A percentile compares a stretch with the other conserved stretches of the same genome.
These are phyloP conservation scores for Leccinum fibrillosum DNA, from an alignment of 768 basidiomycete genomes.

Conservation along the genomic window DNA sequence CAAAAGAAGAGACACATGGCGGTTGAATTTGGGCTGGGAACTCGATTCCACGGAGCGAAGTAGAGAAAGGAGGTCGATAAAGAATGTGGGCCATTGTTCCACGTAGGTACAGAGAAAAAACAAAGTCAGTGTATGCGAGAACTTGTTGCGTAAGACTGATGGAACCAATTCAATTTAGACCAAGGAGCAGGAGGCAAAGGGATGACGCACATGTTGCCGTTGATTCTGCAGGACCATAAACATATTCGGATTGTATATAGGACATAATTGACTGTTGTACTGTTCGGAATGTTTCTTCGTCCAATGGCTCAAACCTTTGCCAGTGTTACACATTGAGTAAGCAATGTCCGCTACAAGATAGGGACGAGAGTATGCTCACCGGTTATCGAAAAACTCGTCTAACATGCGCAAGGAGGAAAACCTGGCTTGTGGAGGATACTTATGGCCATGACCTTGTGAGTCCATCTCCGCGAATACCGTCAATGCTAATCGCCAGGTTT, in stretches of 20 bases:
- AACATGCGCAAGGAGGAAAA: slow-evolving; percentile 79
- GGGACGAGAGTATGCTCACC: slow-evolving; percentile 46
- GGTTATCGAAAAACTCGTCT: slow-evolving; percentile 79
- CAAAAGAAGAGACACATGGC: slow-evolving; percentile 82
- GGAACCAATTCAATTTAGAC: slow-evolving; percentile 8
- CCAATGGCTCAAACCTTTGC: slow-evolving; percentile 61
- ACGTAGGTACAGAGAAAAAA: slow-evolving; percentile 88
- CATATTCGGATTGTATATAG: slow-evolving; percentile 88
- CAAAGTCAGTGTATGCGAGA: slow-evolving; percentile 84
- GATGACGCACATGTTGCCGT: slow-evolving; percentile 70
- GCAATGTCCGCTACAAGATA: not conserved
- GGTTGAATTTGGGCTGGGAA: slow-evolving; percentile 64
- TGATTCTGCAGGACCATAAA: slow-evolving; percentile 79
- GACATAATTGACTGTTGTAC: slow-evolving; percentile 74
- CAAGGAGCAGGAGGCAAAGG: not conserved
- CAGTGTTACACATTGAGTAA: slow-evolving; percentile 6
- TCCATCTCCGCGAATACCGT: slow-evolving; percentile 65
- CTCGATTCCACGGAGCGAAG: slow-evolving; percentile 60
- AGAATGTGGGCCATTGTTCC: slow-evolving; percentile 83
- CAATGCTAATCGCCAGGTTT: slow-evolving; percentile 80
- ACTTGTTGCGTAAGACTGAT: slow-evolving; percentile 89
- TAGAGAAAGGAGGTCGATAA: slow-evolving; percentile 72
- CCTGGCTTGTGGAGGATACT: slow-evolving; percentile 67
- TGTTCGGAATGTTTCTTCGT: slow-evolving; percentile 64
- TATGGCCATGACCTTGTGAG: slow-evolving; percentile 53